Evolutionary conservation across 371 early-diverging fungal species (phyloP).

Genomic region (Zychaea mexicana): DNA sequence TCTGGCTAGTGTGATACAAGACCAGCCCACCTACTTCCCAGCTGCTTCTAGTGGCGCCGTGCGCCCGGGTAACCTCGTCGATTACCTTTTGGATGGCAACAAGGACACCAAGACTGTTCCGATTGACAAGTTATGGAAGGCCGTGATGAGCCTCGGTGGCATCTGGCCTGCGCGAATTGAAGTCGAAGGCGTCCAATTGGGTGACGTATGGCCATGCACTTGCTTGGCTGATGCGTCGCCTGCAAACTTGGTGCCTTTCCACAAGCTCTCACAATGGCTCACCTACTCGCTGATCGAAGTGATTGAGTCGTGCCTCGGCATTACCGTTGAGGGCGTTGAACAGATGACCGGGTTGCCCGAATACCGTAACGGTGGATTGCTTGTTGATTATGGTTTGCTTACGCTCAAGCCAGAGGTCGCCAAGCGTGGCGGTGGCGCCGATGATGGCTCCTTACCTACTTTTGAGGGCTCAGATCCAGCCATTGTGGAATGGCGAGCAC

Average conservation of each 20-base stretch:
- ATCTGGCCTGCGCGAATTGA: conserved; percentile 66
- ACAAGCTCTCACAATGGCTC: conserved; percentile 95
- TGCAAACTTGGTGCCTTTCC: conserved; percentile 76
- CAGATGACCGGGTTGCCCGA: conserved; percentile 90
- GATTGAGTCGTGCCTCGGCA: conserved; percentile 56
- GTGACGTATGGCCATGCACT: conserved; percentile 90
- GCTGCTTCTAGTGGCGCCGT: conserved; percentile 12
- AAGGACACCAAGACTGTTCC: conserved; percentile 17
- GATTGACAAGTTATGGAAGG: conserved; percentile 67
- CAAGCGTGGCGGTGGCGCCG: conserved; percentile 23
- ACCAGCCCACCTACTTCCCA: conserved; percentile 67
- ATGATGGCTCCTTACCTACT: conserved; percentile 42
- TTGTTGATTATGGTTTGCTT: conserved; percentile 47
- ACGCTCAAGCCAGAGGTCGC: conserved; percentile 33
- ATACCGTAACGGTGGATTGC: conserved; percentile 84
- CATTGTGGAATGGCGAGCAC: conserved; percentile 92
- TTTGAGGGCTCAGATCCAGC: conserved; percentile 82
- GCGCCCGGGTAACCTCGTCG: conserved; percentile 85
- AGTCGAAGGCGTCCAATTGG: conserved; percentile 75
- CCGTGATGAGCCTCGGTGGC: conserved; percentile 62
- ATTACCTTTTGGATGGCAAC: conserved; percentile 41
- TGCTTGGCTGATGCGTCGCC: conserved; percentile 36
- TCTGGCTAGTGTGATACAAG: conserved; percentile 62
- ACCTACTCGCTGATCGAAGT: conserved; percentile 91
- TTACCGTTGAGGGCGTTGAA: conserved; percentile 63